Base-by-base conservation (phyloP, 1,139 yeast species). In the Debaryomycetaceae sp. region DNA sequence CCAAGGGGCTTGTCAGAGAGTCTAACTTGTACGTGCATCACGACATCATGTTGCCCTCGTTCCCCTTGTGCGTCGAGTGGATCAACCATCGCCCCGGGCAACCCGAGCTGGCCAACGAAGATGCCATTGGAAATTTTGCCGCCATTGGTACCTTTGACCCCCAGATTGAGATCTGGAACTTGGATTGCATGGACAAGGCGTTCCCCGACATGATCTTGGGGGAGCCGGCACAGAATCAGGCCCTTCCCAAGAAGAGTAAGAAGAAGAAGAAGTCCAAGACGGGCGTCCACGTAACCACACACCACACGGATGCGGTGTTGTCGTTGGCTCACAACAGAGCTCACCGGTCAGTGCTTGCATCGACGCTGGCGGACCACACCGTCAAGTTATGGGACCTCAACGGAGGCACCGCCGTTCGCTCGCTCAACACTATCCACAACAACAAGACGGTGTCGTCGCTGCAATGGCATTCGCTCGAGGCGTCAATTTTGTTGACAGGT, bases 121-220 rank as follows among this genome's bases (percentile, higher is more conserved):
- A 53, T 21, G 71, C 74, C 39, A 63, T 78, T 24, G 96, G 95
- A 7, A 91, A 88, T 55, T 86, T 84, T 57, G 97, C 95, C 2
- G 98, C 98, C 10, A 70, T 91, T 41, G 97, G 98, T 52, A 85
- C 98, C 1, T 89, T 91, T 56, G 98, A 91, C 48, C 98, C 98
- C 23, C 94, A 84, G 51, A 91, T 91, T 56, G 99, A 91, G 59
- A 71, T 91, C 39, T 93, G 98, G 98, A 86, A 91, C 58, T 67
- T 91, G 48, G 98, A 91, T 56, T 80, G 82, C 41, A 71, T 89
- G 26, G 97, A 93, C 51, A 85, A 86, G 49, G 93, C 95, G 17
- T 91, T 85, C 71, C 99, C 99, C 12, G 95, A 88, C 50, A 70
- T 84, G 46, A 86, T 93, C 37, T 69, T 91, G 39, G 98, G 98